A percentile compares a stretch with the other conserved stretches of the same genome.
Evolutionary conservation across 192 early-diverging fungal genomes (phyloP).

Genomic region (Linnemannia elongata): DNA sequence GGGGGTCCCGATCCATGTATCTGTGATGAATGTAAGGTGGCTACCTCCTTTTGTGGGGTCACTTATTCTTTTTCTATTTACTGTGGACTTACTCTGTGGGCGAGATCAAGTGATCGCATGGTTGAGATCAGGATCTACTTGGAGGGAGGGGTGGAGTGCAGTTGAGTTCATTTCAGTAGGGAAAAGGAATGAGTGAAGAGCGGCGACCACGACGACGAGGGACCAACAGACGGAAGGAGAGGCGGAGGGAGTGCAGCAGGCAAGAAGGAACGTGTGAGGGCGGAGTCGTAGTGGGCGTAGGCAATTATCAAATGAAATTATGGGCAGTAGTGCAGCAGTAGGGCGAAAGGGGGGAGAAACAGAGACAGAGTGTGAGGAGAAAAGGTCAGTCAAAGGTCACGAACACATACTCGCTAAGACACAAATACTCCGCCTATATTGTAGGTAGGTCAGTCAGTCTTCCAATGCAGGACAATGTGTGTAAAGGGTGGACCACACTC

Average conservation of each 20-base stretch:
- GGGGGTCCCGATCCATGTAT: background rate
- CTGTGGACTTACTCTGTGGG: constrained; percentile 33
- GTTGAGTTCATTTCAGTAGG: background rate
- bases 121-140: constrained; percentile 51
- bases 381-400: background rate
- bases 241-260: background rate
- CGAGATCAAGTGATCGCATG: constrained; percentile 54
- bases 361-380: background rate
- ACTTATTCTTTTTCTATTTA: background rate
- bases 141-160: constrained; percentile 1
- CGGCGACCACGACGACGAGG: background rate
- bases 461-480: background rate
- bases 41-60: background rate
- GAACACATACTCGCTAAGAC: background rate
- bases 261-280: background rate
- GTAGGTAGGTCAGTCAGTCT: background rate
- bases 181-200: background rate
- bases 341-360: background rate
- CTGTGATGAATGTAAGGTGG: background rate
- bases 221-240: background rate
- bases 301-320: background rate
- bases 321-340: background rate
- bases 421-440: background rate
- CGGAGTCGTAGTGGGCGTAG: background rate
- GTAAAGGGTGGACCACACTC: background rate